A percentile compares a stretch with the other conserved stretches of the same genome.
Conservation (phyloP, 768 basidiomycete species). For the Hygrocybe punicea region DNA sequence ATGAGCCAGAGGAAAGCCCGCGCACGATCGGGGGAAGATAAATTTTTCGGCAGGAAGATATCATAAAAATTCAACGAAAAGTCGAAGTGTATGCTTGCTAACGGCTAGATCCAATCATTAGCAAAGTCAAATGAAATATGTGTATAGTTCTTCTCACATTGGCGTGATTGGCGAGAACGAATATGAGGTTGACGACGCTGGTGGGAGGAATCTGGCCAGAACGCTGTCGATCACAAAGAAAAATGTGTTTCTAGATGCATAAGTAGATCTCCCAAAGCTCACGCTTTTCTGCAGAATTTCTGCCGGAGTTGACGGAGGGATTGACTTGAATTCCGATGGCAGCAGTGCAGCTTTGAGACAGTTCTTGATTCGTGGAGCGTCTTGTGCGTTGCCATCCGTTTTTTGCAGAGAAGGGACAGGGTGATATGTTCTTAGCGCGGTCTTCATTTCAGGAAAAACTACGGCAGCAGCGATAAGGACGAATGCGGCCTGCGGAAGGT, state of each 20-base stretch:
- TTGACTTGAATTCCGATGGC: constrained; percentile 60
- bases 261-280: neutral
- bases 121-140: constrained; percentile 13
- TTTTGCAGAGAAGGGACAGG: constrained; percentile 88
- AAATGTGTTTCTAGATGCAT: constrained; percentile 24
- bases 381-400: constrained; percentile 83
- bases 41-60: constrained; percentile 70
- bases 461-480: constrained; percentile 39
- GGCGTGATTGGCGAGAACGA: constrained; percentile 76
- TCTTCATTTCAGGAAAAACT: constrained; percentile 95
- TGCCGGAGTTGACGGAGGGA: constrained; percentile 69
- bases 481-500: constrained; percentile 1
- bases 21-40: constrained; percentile 71
- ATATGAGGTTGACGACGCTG: constrained; percentile 84
- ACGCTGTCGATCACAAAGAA: constrained; percentile 46
- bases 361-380: constrained; percentile 92
- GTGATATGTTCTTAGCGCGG: constrained; percentile 83
- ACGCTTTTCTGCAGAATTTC: constrained; percentile 46
- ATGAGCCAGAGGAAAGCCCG: constrained; percentile 80
- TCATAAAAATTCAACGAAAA: constrained; percentile 73
- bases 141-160: constrained; percentile 52
- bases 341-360: constrained; percentile 65
- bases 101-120: constrained; percentile 40
- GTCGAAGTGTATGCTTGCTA: constrained; percentile 70
- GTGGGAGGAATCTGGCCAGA: constrained; percentile 70